Base-by-base conservation (phyloP, 331 rosid genomes). In the Dryas integrifolia region DNA sequence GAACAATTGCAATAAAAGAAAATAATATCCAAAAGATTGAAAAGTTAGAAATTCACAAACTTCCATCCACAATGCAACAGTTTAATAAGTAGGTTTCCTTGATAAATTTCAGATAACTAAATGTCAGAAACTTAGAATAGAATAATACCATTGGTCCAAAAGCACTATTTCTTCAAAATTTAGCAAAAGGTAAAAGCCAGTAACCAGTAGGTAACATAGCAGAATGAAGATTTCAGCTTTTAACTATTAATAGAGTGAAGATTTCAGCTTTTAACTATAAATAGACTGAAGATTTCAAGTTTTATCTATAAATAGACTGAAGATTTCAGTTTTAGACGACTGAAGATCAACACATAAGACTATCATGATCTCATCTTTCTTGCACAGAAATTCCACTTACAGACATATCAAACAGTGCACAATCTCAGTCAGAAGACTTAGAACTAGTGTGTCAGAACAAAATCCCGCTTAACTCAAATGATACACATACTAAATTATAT, bases 161-260 rank as follows among this genome's bases (percentile, higher is more conserved):
- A 11, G 61, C 39, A 57, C 9, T 24, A 57, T 9, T 57, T 24
- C 62, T 30, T 15, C 4, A 52, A 52, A 52, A 52, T 16, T 52
- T 52, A 30, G 35, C 35, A 30, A 30, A 30, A 30, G 35, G 35
- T 55, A 55, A 55, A 55, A 55, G 0, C 60, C 38, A 55, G 26
- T 55, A 55, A 9, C 24, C 14, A 24, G 35, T 55, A 57, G n/a
- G 38, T 24, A 57, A 24, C 9, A 57, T 57, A 21, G n/a, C n/a
- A 57, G 62, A 57, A 40, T 57, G 61, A 57, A 24, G 61, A 24
- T 57, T 57, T 56, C 61, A 57, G 7, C 40, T 57, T 57, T 57
- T 24, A 56, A 56, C 39, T 11, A 56, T 56, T 18, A 56, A 56
- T 21, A 21, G 14, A 56, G 14, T 56, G 12, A 57, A 57, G 3